These are phyloP conservation scores for thale cress (Arabidopsis thaliana) DNA, from an alignment of 345 rosid genomes.

Conservation along the genomic window TAIR10.1 NC_003071.7:15048001-15048500, in stretches of 20 bases:
- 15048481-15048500: slow-evolving; percentile 5
- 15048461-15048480: slow-evolving; percentile 30
- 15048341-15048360: slow-evolving; percentile 38
- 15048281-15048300: slow-evolving; percentile 85
- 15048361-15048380: slow-evolving; percentile 41
- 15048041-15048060: slow-evolving; percentile 91
- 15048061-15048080: slow-evolving; percentile 95
- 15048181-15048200: slow-evolving; percentile 89
- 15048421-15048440: slow-evolving; percentile 42
- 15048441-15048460: slow-evolving; percentile 36
- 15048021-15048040: slow-evolving; percentile 82
- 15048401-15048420: slow-evolving; percentile 36
- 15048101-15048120: slow-evolving; percentile 99
- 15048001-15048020: slow-evolving; percentile 68
- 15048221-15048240: slow-evolving; percentile 97
- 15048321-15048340: slow-evolving; percentile 37
- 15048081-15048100: slow-evolving; percentile 86
- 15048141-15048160: slow-evolving; percentile 80
- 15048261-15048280: slow-evolving; percentile 97
- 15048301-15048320: slow-evolving; percentile 52
- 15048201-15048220: slow-evolving; percentile 94
- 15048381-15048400: slow-evolving; percentile 41
- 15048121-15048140: slow-evolving; percentile 97
- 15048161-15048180: slow-evolving; percentile 71
- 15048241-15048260: slow-evolving; percentile 99